Base-by-base conservation (phyloP, 495 filamentous ascomycete genomes). In the Parathielavia hyrcaniae region DNA sequence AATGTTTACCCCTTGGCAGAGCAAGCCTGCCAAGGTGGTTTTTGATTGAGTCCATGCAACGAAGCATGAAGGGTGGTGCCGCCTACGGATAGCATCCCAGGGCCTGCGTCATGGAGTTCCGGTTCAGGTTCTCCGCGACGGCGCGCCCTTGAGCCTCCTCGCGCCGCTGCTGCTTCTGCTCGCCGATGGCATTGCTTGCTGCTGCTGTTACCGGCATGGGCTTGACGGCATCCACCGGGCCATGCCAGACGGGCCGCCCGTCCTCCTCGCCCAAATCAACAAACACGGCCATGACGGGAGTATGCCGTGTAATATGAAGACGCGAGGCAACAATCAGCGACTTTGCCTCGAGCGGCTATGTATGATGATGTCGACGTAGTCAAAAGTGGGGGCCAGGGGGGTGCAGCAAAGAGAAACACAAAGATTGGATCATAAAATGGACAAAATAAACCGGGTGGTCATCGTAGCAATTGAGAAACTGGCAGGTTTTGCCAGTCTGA, bases 11-110 rank as follows among this genome's bases (percentile, higher is more conserved):
- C 55, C 61, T 40, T 59, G 68, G 63, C 47, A 67, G 60, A 59
- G 58, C 53, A 62, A 53, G 53, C 53, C 56, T 45, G 60, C 48
- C 48, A 61, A 58, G 55, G 43, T 46, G 43, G 26, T 30, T 30
- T n/a, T 16, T 38, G 8, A 26, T 35, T 48, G 40, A 20, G 10
- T 19, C 26, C 52, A 52, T 23, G 52, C 56, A 66, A 62, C 56
- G 46, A 46, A 43, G 39, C 22, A 54, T 45, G 49, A 70, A 81
- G 71, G 62, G 61, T 61, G 65, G 64, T 67, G 64, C 59, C 64
- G 72, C 77, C 63, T 78, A 96, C 91, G 91, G 91, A 80, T 96
- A 96, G 75, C 89, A 93, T 62, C 85, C 85, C 73, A 96, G 76
- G 61, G 88, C 86, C 66, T 82, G 79, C 34, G 89, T 87, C 75